Base-by-base conservation (phyloP, 2,329 filamentous ascomycete genomes). In the Cladophialophora bantiana region DNA sequence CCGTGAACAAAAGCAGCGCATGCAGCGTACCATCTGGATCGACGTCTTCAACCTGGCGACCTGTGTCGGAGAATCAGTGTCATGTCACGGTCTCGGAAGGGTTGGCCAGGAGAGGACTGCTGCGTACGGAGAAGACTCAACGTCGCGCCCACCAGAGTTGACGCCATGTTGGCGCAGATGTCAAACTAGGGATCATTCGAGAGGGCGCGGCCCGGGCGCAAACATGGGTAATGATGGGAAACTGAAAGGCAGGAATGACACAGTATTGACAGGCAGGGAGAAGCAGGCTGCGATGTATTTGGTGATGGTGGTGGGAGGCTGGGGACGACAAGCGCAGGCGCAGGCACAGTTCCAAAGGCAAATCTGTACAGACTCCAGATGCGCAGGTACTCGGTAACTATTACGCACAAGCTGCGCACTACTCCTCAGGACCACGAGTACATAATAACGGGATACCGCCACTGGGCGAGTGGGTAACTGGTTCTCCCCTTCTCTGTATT, bases 131-230 rank as follows among this genome's bases (percentile, higher is more conserved):
- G 66, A 56, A 70, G 31, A 56, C 67, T 66, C 42, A 70, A 54
- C 48, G 68, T 68, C 48, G 68, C 68, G 68, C 68, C 68, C 53
- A 68, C 65, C 45, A 70, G 40, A 63, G 53, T 68, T 18, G 68
- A 64, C 63, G 68, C 68, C 68, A 70, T 70, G 59, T 66, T 62
- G 68, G 68, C 68, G 62, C 59, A 67, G 68, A 45, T 55, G n/a
- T 18, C 42, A 42, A 48, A 59, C 50, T 54, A 63, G 38, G 59
- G 36, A 56, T 65, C 61, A 69, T 69, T 60, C 67, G 67, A 40
- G 45, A 32, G 15, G 10, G 61, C 18, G 38, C n/a, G 38, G 48
- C 38, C 13, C 26, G n/a, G 32, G 40, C 40, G 40, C 18, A 42
- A 54, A 40, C 62, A 64, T 64, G 45, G 18, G 36, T 20, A 55